Conservation (phyloP, 2,329 filamentous ascomycete species). For the Gyromitra esculenta region DNA sequence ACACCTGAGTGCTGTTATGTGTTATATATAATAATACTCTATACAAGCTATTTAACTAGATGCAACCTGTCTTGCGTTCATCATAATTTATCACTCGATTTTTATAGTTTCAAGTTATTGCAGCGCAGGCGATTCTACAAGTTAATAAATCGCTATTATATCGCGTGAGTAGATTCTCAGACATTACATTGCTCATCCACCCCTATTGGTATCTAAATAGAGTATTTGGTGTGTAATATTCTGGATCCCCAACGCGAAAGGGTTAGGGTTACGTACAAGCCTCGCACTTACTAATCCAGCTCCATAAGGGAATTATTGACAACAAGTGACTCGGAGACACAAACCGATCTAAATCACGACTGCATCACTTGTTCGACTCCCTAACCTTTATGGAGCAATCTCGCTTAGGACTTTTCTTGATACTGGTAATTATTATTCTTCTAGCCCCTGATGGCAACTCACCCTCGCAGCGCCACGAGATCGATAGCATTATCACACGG, state of each 20-base stretch:
- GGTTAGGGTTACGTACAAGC: slow-evolving; percentile 9
- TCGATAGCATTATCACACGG: slow-evolving; percentile 54
- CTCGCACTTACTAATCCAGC: slow-evolving; percentile 16
- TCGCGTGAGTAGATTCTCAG: too few relatives aligned
- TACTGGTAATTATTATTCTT: slow-evolving; percentile 57
- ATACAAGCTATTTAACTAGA: too few relatives aligned
- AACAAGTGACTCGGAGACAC: slow-evolving; percentile 23
- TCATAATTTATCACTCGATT: too few relatives aligned
- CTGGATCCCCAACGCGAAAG: not conserved
- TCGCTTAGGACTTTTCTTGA: slow-evolving; percentile 54
- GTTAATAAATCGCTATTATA: too few relatives aligned
- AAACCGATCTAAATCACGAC: slow-evolving; percentile 25
- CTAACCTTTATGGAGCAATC: slow-evolving; percentile 51
- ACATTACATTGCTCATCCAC: too few relatives aligned
- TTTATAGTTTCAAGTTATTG: too few relatives aligned
- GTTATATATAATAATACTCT: too few relatives aligned
- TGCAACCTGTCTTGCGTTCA: too few relatives aligned
- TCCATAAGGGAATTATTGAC: slow-evolving; percentile 43
- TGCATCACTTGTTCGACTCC: slow-evolving; percentile 19
- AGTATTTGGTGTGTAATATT: too few relatives aligned
- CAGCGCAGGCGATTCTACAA: too few relatives aligned
- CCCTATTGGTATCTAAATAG: too few relatives aligned
- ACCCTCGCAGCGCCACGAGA: slow-evolving; percentile 53
- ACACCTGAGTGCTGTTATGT: too few relatives aligned
- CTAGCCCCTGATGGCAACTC: slow-evolving; percentile 55